phyloP scores from a whole-genome alignment of 768 basidiomycete species.

The Cantharellus cinnabarinus region DNA sequence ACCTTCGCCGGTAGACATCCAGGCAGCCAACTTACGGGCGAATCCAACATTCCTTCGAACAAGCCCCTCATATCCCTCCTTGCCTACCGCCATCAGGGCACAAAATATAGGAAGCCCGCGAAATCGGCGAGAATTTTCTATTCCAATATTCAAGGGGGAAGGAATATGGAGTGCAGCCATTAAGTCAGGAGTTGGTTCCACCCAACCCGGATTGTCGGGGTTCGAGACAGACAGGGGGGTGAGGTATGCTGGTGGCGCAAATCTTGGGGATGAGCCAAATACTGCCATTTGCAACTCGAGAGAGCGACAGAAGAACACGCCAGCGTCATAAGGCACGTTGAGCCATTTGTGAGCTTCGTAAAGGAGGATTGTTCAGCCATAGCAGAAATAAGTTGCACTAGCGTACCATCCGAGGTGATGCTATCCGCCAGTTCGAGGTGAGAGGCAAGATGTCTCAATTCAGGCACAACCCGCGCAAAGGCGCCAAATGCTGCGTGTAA shows the following conservation, averaged over 20 bases:
- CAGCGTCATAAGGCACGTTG: conserved; percentile 23
- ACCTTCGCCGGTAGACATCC: conserved; percentile 10
- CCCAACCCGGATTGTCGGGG: not conserved
- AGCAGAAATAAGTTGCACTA: not conserved
- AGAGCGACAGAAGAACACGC: conserved; percentile 20
- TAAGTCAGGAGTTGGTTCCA: not conserved
- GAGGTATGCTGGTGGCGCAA: conserved; percentile 19
- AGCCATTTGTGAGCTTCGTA: conserved; percentile 18
- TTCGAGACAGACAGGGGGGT: conserved; percentile 3
- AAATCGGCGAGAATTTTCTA: conserved; percentile 26
- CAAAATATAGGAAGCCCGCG: conserved; percentile 22
- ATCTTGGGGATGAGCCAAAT: conserved; percentile 17
- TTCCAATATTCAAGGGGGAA: conserved; percentile 19
- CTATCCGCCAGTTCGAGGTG: conserved; percentile 22
- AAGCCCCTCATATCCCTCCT: conserved; percentile 20
- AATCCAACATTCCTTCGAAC: conserved; percentile 20
- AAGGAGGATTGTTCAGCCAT: conserved; percentile 6
- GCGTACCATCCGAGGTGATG: conserved; percentile 19
- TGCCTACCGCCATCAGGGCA: conserved; percentile 19
- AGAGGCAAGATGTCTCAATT: conserved; percentile 12
- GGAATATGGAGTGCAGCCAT: conserved; percentile 10
- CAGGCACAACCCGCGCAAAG: conserved; percentile 20
- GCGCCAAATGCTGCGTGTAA: conserved; percentile 21
- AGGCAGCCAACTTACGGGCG: conserved; percentile 16
- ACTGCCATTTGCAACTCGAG: conserved; percentile 13